Evolutionary conservation across 2,329 filamentous ascomycete species (phyloP).

Genomic region (Boeremia lycopersici): DNA sequence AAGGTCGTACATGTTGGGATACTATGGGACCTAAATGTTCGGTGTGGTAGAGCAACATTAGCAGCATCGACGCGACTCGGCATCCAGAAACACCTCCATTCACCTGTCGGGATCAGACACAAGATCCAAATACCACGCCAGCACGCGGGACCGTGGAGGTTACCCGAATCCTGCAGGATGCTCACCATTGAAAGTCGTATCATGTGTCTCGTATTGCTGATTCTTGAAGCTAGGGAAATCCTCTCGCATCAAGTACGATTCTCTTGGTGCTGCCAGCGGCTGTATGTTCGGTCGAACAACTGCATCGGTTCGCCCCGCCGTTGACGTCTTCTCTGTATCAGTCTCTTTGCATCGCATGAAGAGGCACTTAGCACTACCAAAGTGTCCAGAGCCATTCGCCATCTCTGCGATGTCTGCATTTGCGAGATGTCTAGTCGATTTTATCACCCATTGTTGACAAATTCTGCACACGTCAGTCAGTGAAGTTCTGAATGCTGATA

Average conservation of each 20-base stretch:
- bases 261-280: background rate
- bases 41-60: constrained; percentile 87
- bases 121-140: constrained; percentile 1
- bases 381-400: no score
- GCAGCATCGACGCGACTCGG: constrained; percentile 44
- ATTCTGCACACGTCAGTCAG: no score
- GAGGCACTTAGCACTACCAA: no score
- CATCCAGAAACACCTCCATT: constrained; percentile 10
- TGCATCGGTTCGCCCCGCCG: no score
- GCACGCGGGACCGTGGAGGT: background rate
- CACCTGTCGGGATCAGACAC: background rate
- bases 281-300: no score
- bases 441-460: no score
- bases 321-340: no score
- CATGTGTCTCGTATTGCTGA: background rate
- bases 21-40: constrained; percentile 55
- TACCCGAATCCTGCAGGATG: background rate
- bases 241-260: background rate
- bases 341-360: no score
- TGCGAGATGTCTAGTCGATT: no score
- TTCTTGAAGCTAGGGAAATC: background rate
- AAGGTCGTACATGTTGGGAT: constrained; percentile 63
- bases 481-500: no score
- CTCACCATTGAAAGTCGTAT: background rate
- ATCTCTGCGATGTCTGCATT: no score